A percentile compares a stretch with the other conserved stretches of the same genome.
Evolutionary conservation across 108 stramenopile genomes (phyloP).

Genomic region (Nitzschia putrida): DNA sequence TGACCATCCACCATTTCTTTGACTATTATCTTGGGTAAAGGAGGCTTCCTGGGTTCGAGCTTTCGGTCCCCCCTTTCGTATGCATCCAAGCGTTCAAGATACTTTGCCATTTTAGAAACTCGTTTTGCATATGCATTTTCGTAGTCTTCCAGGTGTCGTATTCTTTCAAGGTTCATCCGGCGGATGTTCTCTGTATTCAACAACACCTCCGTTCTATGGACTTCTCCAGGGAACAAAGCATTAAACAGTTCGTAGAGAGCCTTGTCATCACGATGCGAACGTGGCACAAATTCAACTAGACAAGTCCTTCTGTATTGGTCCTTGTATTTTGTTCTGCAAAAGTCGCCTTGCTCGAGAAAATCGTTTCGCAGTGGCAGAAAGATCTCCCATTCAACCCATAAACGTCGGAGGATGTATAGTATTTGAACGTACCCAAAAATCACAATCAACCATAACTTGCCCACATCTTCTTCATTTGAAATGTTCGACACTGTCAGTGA

Average conservation of each 20-base stretch:
- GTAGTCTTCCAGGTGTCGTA: constrained; percentile 35
- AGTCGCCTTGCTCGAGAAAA: constrained; percentile 58
- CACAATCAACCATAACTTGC: constrained; percentile 38
- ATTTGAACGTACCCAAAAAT: constrained; percentile 42
- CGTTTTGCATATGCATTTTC: constrained; percentile 45
- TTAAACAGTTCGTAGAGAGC: constrained; percentile 56
- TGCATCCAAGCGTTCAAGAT: constrained; percentile 5
- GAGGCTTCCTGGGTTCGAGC: not conserved
- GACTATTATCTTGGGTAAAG: not conserved
- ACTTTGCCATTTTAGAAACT: constrained; percentile 15
- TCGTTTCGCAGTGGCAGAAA: constrained; percentile 55
- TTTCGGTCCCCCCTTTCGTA: not conserved
- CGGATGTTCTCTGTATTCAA: constrained; percentile 45
- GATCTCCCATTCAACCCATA: constrained; percentile 59
- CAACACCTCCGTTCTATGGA: constrained; percentile 55
- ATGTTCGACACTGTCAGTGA: constrained; percentile 17
- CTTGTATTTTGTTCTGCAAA: constrained; percentile 37
- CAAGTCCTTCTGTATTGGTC: constrained; percentile 55
- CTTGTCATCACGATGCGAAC: constrained; percentile 41
- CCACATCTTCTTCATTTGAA: constrained; percentile 9
- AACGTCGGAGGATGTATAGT: constrained; percentile 49
- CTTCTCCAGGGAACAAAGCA: constrained; percentile 60
- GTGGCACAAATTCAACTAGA: constrained; percentile 64
- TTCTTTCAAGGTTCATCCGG: constrained; percentile 31
- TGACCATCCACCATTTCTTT: not conserved